Evolutionary conservation across 805 yeast genomes (phyloP).

Genomic region (Candida nitratophila): DNA sequence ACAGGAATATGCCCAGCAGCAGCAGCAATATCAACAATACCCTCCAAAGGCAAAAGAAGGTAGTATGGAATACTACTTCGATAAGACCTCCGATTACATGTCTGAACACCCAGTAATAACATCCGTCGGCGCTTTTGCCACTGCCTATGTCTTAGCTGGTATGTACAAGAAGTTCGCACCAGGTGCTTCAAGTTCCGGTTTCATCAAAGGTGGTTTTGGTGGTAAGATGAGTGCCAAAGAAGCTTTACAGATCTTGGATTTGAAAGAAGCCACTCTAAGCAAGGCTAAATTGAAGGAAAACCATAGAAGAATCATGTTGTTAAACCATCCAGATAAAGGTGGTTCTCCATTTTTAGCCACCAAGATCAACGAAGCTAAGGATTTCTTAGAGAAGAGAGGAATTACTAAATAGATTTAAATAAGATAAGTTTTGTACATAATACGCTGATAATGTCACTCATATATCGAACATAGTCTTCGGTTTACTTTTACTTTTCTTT

Average conservation of each 20-base stretch:
- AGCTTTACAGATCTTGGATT: slow-evolving; percentile 76
- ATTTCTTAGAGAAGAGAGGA: slow-evolving; percentile 63
- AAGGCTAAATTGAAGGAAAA: slow-evolving; percentile 66
- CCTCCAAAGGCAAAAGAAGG: slow-evolving; percentile 24
- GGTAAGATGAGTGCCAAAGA: slow-evolving; percentile 85
- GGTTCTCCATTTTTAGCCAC: slow-evolving; percentile 87
- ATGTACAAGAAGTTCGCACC: slow-evolving; percentile 59
- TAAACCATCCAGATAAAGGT: slow-evolving; percentile 92
- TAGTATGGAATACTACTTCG: slow-evolving; percentile 57
- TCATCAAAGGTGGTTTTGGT: slow-evolving; percentile 84
- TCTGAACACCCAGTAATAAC: slow-evolving; percentile 73
- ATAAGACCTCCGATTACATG: slow-evolving; percentile 49
- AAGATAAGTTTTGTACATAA: no score
- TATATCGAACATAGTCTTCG: no score
- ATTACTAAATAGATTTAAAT: slow-evolving; percentile 24
- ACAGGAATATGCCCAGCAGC: slow-evolving; percentile 38
- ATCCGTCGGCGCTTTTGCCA: slow-evolving; percentile 60
- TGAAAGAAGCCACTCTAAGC: slow-evolving; percentile 58
- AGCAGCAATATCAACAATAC: slow-evolving; percentile 16
- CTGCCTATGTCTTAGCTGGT: slow-evolving; percentile 61
- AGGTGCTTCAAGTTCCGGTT: slow-evolving; percentile 60
- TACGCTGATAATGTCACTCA: no score
- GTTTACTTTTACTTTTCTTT: no score
- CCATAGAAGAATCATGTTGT: slow-evolving; percentile 78
- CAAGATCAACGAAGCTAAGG: slow-evolving; percentile 89